Evolutionary conservation across 768 basidiomycete genomes (phyloP).

Genomic region (Tricholoma sp.): DNA sequence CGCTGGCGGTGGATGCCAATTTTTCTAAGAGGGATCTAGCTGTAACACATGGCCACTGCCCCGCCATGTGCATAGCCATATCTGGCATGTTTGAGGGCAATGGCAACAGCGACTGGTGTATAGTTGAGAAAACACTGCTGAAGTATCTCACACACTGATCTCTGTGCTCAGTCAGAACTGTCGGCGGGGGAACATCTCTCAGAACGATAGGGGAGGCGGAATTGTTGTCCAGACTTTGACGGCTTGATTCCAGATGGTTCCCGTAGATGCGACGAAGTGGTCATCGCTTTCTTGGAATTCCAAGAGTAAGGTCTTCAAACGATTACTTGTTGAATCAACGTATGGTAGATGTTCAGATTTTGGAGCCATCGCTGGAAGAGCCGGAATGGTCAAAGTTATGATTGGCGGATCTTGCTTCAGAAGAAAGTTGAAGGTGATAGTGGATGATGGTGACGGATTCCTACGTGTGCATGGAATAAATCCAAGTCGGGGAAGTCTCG

Average conservation of each 20-base stretch:
- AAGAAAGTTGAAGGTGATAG: neutral
- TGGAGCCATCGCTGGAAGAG: too few species aligned
- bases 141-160: constrained; percentile 3
- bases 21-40: constrained; percentile 22
- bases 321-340: too few species aligned
- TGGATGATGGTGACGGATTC: neutral
- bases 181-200: neutral
- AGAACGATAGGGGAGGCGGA: too few species aligned
- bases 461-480: neutral
- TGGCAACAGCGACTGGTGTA: constrained; percentile 2
- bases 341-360: too few species aligned
- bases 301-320: neutral
- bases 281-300: neutral
- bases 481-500: neutral
- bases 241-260: neutral
- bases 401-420: neutral
- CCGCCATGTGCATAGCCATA: constrained; percentile 11
- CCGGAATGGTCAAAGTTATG: neutral
- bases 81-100: constrained; percentile 1
- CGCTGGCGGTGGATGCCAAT: constrained; percentile 24
- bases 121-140: neutral
- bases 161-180: neutral
- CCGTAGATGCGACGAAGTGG: neutral
- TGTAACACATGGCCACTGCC: constrained; percentile 35
- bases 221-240: neutral